phyloP scores from a whole-genome alignment of 306 rosid genomes.

The Sicyos edulis region DNA sequence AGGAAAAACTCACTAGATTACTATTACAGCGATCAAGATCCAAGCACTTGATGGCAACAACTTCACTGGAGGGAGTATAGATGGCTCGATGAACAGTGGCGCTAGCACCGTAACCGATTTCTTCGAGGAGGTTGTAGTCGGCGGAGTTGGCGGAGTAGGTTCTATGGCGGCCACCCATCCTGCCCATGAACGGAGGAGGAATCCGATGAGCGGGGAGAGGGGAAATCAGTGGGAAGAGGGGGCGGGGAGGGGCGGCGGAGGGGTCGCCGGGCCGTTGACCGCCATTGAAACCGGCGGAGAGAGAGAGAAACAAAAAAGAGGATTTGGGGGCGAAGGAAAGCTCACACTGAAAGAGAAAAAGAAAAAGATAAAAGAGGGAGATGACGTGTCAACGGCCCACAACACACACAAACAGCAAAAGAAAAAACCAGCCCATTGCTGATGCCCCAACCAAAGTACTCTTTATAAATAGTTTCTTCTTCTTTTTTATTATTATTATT shows the following conservation, averaged over 20 bases:
- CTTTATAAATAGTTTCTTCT: not conserved
- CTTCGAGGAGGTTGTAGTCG: constrained; percentile 91
- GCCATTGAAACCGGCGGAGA: constrained; percentile 28
- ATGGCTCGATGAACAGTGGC: constrained; percentile 88
- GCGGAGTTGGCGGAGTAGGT: constrained; percentile 45
- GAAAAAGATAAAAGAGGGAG: not conserved
- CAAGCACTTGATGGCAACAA: constrained; percentile 84
- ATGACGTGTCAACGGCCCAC: constrained; percentile 18
- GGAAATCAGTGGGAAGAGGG: not conserved
- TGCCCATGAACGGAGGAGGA: constrained; percentile 25
- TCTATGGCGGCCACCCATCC: constrained; percentile 46
- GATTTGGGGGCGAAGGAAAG: not conserved
- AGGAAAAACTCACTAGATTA: constrained; percentile 46
- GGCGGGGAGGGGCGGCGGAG: constrained; percentile 17
- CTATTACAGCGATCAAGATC: constrained; percentile 97
- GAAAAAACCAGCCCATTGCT: constrained; percentile 7
- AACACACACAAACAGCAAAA: not conserved
- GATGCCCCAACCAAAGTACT: constrained; percentile 19
- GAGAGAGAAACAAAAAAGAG: not conserved
- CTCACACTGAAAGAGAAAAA: not conserved
- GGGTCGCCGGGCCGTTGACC: constrained; percentile 45
- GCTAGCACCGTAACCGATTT: constrained; percentile 92
- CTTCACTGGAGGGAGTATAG: constrained; percentile 71
- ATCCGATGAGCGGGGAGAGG: constrained; percentile 8
- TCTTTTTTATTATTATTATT: too few relatives aligned